Evolutionary conservation across 2,329 filamentous ascomycete genomes (phyloP), one percentile per base, ranked within the genome.

Genomic region (Amesomyces nigricolor): DNA sequence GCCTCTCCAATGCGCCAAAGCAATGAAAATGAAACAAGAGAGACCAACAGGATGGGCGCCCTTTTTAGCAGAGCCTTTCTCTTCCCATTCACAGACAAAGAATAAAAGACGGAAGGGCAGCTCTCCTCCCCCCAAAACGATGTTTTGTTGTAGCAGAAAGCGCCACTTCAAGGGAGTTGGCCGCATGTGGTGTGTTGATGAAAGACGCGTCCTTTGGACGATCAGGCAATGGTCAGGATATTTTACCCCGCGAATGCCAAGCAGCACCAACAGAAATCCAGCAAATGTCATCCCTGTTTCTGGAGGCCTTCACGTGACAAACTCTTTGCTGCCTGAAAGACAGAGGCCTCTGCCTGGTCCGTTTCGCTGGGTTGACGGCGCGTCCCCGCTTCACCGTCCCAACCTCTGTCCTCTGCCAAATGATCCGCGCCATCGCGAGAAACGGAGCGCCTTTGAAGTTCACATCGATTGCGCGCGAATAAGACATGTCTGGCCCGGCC

Each of bases 391-490:
- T 53, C 54, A 53, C 58, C 55, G 51, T 60, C 53, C 46, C 54
- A 54, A 44, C 48, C 50, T 46, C 39, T 26, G 22, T 26, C 22
- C 22, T 26, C 38, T 30, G 26, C 19, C 55, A 46, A 53, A 57
- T 38, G 42, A 50, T 54, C 45, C 44, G 51, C 50, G 47, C 43
- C 55, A 50, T 62, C 43, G 56, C 55, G 61, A 61, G 57, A 63
- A 64, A 64, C 63, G 63, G 62, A 47, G 51, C 46, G 44, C 35
- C 38, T 46, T 54, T 52, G 43, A 51, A n/a, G 22, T 39, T 42
- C 8, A 46, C 11, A 7, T 10, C 35, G 37, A 42, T 16, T 11
- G 2, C 32, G 29, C 38, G 43, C 38, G 7, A 43, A 54, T 17
- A 47, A 37, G 51, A 54, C 19, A 47, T 58, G 44, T 38, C 37